A percentile compares a stretch with the other conserved stretches of the same genome.
Conservation (phyloP, 1,139 yeast genomes). For the Yamadazyma friedrichii region DNA sequence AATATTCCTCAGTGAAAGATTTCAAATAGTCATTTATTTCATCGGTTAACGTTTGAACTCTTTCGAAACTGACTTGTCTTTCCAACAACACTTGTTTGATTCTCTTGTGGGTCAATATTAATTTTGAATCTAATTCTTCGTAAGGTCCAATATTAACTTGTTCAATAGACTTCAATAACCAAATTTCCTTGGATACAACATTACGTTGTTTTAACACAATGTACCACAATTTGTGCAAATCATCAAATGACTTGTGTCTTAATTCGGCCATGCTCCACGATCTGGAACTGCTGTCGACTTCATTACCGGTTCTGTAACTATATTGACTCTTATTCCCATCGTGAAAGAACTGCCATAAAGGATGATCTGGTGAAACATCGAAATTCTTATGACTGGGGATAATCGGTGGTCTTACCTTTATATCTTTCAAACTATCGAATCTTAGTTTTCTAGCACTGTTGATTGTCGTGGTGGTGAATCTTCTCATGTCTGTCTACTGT, state of each 20-base stretch:
- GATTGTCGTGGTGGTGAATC: slow-evolving; percentile 1
- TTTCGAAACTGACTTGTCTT: slow-evolving; percentile 70
- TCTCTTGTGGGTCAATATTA: slow-evolving; percentile 45
- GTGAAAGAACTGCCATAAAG: slow-evolving; percentile 91
- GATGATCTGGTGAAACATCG: slow-evolving; percentile 80
- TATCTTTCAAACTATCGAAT: slow-evolving; percentile 25
- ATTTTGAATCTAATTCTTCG: slow-evolving; percentile 34
- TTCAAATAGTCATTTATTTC: slow-evolving; percentile 48
- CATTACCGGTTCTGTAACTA: slow-evolving; percentile 59
- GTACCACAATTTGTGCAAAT: slow-evolving; percentile 90
- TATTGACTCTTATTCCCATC: slow-evolving; percentile 45
- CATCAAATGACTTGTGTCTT: slow-evolving; percentile 88
- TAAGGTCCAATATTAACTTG: slow-evolving; percentile 25
- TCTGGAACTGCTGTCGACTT: slow-evolving; percentile 59
- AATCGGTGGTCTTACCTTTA: slow-evolving; percentile 76
- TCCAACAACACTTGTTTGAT: slow-evolving; percentile 87
- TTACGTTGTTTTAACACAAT: slow-evolving; percentile 82
- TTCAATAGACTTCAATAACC: slow-evolving; percentile 36
- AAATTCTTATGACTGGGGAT: slow-evolving; percentile 77
- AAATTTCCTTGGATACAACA: slow-evolving; percentile 70
- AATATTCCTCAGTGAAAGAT: slow-evolving; percentile 58
- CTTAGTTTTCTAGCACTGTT: slow-evolving; percentile 15
- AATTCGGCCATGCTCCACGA: slow-evolving; percentile 88
- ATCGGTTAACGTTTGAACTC: slow-evolving; percentile 52
- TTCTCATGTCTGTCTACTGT: slow-evolving; percentile 1